A percentile compares a stretch with the other conserved stretches of the same genome.
These are phyloP conservation scores for Trichoderma sp. DNA, from an alignment of 2,329 filamentous ascomycete genomes.

Conservation along the genomic window DNA sequence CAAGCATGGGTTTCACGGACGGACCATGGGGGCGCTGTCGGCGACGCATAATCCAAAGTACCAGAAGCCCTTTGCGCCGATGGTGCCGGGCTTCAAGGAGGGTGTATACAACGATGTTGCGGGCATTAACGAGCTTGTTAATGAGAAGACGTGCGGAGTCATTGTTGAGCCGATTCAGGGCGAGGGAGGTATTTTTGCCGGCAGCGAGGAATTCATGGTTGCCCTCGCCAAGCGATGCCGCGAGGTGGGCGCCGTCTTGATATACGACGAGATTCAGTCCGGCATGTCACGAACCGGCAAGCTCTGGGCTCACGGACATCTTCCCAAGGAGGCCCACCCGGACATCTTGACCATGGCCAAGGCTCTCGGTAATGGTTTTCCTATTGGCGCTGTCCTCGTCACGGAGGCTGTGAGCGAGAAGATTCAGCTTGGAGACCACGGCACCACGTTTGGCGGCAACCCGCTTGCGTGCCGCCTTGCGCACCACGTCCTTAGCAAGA, in stretches of 20 bases:
- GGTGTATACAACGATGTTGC: conserved; percentile 83
- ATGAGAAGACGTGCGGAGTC: conserved; percentile 85
- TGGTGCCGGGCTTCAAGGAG: conserved; percentile 91
- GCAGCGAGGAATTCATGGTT: conserved; percentile 78
- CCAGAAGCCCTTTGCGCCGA: conserved; percentile 90
- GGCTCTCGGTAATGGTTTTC: conserved; percentile 94
- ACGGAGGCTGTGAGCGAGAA: conserved; percentile 47
- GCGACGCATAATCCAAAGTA: conserved; percentile 98
- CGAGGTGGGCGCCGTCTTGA: conserved; percentile 83
- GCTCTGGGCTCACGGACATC: conserved; percentile 83
- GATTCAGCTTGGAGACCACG: conserved; percentile 73
- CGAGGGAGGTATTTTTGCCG: conserved; percentile 89
- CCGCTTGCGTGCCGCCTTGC: conserved; percentile 83
- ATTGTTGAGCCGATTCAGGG: conserved; percentile 98
- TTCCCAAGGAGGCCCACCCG: conserved; percentile 81
- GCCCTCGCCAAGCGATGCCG: conserved; percentile 84
- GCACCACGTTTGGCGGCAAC: conserved; percentile 93
- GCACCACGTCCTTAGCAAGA: conserved; percentile 79
- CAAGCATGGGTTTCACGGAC: conserved; percentile 89
- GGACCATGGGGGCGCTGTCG: conserved; percentile 93
- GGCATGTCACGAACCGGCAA: conserved; percentile 84
- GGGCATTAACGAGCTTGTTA: conserved; percentile 74
- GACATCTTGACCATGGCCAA: conserved; percentile 95
- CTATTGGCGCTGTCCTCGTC: conserved; percentile 73
- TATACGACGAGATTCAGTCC: conserved; percentile 98